Evolutionary conservation across 2,329 filamentous ascomycete genomes (phyloP).

Genomic region (Atkinsonella hypoxylon): DNA sequence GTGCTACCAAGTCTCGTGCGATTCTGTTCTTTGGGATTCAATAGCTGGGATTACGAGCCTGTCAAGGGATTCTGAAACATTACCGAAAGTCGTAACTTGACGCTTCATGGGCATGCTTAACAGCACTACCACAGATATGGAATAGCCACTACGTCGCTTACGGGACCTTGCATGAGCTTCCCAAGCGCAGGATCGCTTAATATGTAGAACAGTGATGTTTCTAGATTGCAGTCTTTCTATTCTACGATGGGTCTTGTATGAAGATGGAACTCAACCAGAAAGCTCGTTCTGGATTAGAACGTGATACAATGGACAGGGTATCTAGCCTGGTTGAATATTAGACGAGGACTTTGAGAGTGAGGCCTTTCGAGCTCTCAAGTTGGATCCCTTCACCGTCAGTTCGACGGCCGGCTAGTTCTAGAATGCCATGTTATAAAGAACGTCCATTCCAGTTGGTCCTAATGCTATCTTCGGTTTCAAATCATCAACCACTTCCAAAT

Average conservation of each 20-base stretch:
- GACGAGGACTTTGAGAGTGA: not conserved
- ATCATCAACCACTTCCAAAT: not conserved
- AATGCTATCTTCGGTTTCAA: not conserved
- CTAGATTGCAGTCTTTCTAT: not conserved
- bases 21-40: not conserved
- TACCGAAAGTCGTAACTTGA: not conserved
- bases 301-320: not conserved
- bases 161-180: slow-evolving; percentile 1
- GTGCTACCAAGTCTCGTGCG: not conserved
- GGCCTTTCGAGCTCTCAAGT: not conserved
- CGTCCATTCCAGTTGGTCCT: not conserved
- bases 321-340: not conserved
- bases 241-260: not conserved
- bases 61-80: not conserved
- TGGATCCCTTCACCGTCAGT: not conserved
- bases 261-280: not conserved
- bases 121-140: not conserved
- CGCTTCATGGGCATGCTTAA: not conserved
- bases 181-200: slow-evolving; percentile 2
- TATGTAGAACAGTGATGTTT: not conserved
- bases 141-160: not conserved
- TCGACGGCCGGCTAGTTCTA: not conserved
- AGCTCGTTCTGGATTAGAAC: not conserved
- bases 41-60: not conserved
- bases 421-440: not conserved